Evolutionary conservation across 179 eudicot genomes (phyloP).

Genomic region (Camellia oleifera): DNA sequence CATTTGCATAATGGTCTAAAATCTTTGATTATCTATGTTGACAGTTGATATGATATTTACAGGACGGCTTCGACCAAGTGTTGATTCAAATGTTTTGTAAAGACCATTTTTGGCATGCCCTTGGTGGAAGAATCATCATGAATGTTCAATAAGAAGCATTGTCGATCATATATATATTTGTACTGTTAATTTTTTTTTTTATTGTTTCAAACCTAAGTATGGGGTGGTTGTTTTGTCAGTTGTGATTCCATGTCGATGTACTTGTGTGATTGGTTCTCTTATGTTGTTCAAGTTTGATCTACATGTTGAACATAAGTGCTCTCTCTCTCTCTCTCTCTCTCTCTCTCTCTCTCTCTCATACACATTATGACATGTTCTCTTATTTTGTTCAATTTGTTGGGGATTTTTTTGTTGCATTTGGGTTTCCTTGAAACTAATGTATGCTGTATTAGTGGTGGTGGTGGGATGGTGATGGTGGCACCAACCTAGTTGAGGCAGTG

Average conservation of each 20-base stretch:
- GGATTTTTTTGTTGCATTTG: no score
- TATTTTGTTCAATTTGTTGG: not conserved
- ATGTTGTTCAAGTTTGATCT: not conserved
- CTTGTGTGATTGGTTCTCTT: not conserved
- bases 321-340: not conserved
- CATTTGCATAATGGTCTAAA: not conserved
- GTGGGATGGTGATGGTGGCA: no score
- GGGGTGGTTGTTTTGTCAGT: not conserved
- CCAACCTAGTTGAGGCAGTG: no score
- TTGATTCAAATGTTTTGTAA: constrained; percentile 5
- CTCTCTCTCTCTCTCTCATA: not conserved
- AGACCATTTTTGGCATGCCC: not conserved
- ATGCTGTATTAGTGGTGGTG: no score
- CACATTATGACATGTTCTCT: no score
- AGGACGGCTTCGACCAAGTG: constrained; percentile 18
- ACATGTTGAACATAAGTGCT: not conserved
- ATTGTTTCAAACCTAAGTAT: no score
- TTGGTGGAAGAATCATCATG: constrained; percentile 1
- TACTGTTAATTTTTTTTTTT: not conserved
- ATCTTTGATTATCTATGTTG: not conserved
- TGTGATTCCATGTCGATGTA: not conserved
- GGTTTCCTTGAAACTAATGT: no score
- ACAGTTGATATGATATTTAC: not conserved
- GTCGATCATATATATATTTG: not conserved
- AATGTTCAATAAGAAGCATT: not conserved